Percentiles rank a stretch among this genome's conserved stretches.
These are phyloP conservation scores for Beauveria pseudobassiana DNA, from an alignment of 2,329 filamentous ascomycete species.

Conservation along the genomic window DNA sequence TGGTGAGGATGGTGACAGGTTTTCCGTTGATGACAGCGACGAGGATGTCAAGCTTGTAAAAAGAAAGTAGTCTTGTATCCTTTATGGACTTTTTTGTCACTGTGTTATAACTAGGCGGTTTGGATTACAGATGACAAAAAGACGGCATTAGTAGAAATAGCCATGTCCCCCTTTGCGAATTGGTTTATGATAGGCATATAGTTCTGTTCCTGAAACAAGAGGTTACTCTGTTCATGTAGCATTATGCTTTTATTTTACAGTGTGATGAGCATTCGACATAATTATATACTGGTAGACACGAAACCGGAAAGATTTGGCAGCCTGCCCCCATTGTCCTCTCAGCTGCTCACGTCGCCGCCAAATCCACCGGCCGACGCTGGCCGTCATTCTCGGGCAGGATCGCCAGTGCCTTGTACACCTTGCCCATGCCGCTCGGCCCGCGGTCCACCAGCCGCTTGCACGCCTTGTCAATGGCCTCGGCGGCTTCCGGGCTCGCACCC, in stretches of 20 bases:
- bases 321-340: not conserved
- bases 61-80: constrained; percentile 30
- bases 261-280: not conserved
- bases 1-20: constrained; percentile 75
- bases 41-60: constrained; percentile 49
- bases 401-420: constrained; percentile 86
- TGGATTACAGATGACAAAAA: not conserved
- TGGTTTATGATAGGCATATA: not conserved
- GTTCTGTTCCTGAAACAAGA: not conserved
- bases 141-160: not conserved
- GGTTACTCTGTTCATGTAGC: not conserved
- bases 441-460: constrained; percentile 81
- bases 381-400: constrained; percentile 77
- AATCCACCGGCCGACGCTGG: constrained; percentile 75
- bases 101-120: not conserved
- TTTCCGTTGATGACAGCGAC: constrained; percentile 62
- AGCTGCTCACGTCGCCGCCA: constrained; percentile 56
- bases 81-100: too few species aligned
- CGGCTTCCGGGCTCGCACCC: constrained; percentile 36
- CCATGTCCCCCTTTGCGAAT: not conserved
- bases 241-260: not conserved
- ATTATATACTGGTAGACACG: not conserved
- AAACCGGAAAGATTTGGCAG: not conserved
- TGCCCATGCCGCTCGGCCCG: constrained; percentile 82
- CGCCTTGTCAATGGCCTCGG: constrained; percentile 58